Conservation (phyloP, 305 asterid species). For the Rubia balearica region DNA sequence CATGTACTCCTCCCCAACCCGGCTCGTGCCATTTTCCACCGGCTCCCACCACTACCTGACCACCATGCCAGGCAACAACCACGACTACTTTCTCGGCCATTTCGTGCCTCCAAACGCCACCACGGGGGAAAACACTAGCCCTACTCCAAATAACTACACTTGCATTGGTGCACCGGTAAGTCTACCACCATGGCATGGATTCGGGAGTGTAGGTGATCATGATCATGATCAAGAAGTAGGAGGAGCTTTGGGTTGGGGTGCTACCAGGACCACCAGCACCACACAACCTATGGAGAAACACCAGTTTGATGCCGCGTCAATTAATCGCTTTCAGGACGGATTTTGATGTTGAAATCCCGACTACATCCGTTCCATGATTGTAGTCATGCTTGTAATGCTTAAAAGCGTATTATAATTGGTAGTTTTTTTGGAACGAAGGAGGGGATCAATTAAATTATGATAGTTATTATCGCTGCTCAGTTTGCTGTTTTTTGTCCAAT, state of each 20-base stretch:
- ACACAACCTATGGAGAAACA: constrained; percentile 39
- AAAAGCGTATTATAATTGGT: neutral
- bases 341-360: constrained; percentile 19
- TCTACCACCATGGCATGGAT: constrained; percentile 12
- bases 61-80: constrained; percentile 4
- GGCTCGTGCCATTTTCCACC: constrained; percentile 41
- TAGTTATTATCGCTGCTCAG: no score
- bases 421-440: neutral
- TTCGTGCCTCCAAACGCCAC: constrained; percentile 26
- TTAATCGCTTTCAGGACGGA: constrained; percentile 50
- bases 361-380: neutral
- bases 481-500: neutral
- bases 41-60: constrained; percentile 39
- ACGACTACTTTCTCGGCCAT: constrained; percentile 57
- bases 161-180: constrained; percentile 69
- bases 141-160: constrained; percentile 32
- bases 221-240: constrained; percentile 10
- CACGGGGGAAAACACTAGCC: neutral
- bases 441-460: neutral
- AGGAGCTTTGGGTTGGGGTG: constrained; percentile 17
- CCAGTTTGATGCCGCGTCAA: constrained; percentile 29
- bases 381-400: neutral
- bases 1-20: constrained; percentile 54
- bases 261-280: constrained; percentile 28
- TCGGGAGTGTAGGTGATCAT: neutral